Base-by-base conservation (phyloP, 148 eudicot species). In the Fagopyrum tataricum region DNA sequence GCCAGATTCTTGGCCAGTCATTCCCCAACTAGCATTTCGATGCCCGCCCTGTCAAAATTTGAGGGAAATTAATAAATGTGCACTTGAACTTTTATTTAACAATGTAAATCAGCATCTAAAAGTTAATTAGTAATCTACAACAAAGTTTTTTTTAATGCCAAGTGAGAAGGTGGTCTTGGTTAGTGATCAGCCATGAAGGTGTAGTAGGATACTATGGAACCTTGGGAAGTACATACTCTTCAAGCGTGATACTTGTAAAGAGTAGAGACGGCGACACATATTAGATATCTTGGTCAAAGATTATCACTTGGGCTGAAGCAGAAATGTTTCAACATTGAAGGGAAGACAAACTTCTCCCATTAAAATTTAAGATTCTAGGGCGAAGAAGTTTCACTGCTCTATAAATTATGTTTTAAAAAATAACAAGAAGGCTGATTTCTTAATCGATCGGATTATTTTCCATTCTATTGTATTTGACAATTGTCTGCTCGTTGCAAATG, bases 1-100 rank as follows among this genome's bases (percentile, higher is more conserved):
- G 79, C 77, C 80, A 43, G 88, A 89, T 79, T 92, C 99, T 78
- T 76, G 85, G 61, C 99, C 99, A 74, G 87, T 75, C 99, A 95
- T 90, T 52, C 97, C 96, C 75, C 80, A 80, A 64, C 74, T 71
- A 74, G 75, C 73, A 75, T 80, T 87, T 75, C 71, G 79, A 75
- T 70, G 83, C 58, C 70, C 80, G 79, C 86, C 88, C 98, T 94
- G 80, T 74, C 80, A 73, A 52, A 44, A 70, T 17, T 44, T 42
- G 69, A 64, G 20, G 10, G 39, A 64, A 18, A 7, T 6, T 31
- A 31, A 64, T 31, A 64, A 64, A 31, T 64, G 37, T 64, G 69
- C 69, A 64, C 44, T 20, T 64, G 44, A 31, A 64, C 9, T 58
- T 58, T 21, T 21, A 55, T 20, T 18, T 55, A 55, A 11, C 26